phyloP scores from a whole-genome alignment of 2,329 filamentous ascomycete genomes.

The Fusarium nelsonii region DNA sequence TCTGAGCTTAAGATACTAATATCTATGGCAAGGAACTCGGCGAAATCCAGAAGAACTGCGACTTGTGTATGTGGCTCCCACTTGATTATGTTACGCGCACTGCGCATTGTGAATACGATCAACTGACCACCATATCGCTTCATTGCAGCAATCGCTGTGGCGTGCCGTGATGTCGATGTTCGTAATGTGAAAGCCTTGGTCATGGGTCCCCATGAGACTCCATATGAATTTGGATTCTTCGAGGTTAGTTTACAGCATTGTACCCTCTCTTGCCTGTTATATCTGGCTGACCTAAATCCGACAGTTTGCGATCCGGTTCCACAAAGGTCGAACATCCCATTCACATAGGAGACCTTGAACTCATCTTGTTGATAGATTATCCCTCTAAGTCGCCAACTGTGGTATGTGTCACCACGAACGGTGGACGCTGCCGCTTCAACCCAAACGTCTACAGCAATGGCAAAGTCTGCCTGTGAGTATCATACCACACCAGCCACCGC shows the following conservation, averaged over 20 bases:
- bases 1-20: conserved; percentile 36
- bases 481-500: neutral
- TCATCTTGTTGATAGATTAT: conserved; percentile 73
- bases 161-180: conserved; percentile 88
- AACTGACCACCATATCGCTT: conserved; percentile 15
- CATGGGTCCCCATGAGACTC: conserved; percentile 91
- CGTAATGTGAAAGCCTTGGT: conserved; percentile 89
- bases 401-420: conserved; percentile 84
- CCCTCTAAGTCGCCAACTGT: conserved; percentile 75
- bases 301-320: conserved; percentile 82
- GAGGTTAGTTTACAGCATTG: conserved; percentile 70
- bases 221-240: conserved; percentile 98
- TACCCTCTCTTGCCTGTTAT: neutral
- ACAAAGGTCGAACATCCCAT: conserved; percentile 67
- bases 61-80: conserved; percentile 75
- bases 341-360: conserved; percentile 15
- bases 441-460: conserved; percentile 95
- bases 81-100: neutral
- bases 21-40: conserved; percentile 75
- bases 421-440: conserved; percentile 90
- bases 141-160: conserved; percentile 80
- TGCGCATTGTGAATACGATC: neutral
- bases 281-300: conserved; percentile 7
- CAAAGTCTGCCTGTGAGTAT: conserved; percentile 88
- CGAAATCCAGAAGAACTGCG: conserved; percentile 84